Conservation (phyloP, 129 eudicot genomes). For the Scalesia atractyloides region DNA sequence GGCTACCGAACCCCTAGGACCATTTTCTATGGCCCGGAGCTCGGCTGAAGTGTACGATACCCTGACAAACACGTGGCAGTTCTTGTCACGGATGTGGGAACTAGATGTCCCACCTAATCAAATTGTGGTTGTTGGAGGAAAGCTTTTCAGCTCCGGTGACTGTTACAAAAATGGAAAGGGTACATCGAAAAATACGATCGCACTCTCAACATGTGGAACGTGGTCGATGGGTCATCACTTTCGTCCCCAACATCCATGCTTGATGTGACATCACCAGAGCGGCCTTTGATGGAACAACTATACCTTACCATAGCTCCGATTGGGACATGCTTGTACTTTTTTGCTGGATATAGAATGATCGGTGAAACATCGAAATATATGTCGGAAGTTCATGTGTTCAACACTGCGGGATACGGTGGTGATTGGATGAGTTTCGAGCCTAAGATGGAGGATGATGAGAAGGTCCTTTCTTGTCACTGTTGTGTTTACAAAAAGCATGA, state of each 20-base stretch:
- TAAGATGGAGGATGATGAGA: slow-evolving; percentile 46
- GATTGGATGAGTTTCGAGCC: slow-evolving; percentile 62
- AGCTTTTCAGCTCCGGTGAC: slow-evolving; percentile 64
- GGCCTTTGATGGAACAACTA: slow-evolving; percentile 40
- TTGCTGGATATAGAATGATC: slow-evolving; percentile 51
- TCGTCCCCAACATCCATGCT: slow-evolving; percentile 43
- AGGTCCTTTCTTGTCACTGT: slow-evolving; percentile 57
- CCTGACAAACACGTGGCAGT: slow-evolving; percentile 40
- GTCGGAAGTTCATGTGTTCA: slow-evolving; percentile 59
- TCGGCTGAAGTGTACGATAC: slow-evolving; percentile 66
- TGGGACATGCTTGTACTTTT: slow-evolving; percentile 46
- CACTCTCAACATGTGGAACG: slow-evolving; percentile 55
- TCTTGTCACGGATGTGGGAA: slow-evolving; percentile 63
- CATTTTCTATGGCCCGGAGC: slow-evolving; percentile 46
- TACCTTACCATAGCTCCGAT: slow-evolving; percentile 76
- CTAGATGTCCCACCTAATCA: slow-evolving; percentile 73
- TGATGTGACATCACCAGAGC: slow-evolving; percentile 24
- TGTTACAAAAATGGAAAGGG: slow-evolving; percentile 63
- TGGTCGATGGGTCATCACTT: slow-evolving; percentile 48
- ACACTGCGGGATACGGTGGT: slow-evolving; percentile 38
- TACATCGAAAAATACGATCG: slow-evolving; percentile 60
- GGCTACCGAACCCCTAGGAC: slow-evolving; percentile 32
- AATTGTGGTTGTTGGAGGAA: slow-evolving; percentile 46
- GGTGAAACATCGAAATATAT: slow-evolving; percentile 39
- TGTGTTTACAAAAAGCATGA: slow-evolving; percentile 24